Percentiles rank a stretch among this genome's conserved stretches.
These are phyloP conservation scores for Acanthamoeba healyi DNA, from an alignment of 208 protist species.

Conservation along the genomic window DNA sequence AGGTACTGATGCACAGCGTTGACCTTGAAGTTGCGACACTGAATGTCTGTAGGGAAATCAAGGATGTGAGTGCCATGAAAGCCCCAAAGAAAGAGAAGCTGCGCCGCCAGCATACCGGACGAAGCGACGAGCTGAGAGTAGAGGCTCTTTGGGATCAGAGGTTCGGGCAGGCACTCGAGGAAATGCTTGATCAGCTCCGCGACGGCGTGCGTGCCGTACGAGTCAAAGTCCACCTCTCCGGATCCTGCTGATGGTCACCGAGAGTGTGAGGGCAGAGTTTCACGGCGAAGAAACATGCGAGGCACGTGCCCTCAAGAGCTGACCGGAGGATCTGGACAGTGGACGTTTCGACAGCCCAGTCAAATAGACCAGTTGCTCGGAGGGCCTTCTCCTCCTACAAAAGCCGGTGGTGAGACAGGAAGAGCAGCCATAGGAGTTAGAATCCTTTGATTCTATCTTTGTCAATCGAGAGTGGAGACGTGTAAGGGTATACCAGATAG, in stretches of 20 bases:
- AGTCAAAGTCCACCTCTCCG: not conserved
- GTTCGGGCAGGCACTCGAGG: conserved; percentile 7
- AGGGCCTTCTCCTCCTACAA: conserved; percentile 41
- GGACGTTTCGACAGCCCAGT: not conserved
- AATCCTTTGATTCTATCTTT: not conserved
- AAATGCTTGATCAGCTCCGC: conserved; percentile 17
- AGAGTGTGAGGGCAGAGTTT: not conserved
- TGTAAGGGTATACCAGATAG: not conserved
- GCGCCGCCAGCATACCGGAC: not conserved
- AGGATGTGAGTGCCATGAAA: too few relatives aligned
- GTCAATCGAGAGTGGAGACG: not conserved
- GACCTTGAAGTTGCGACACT: not conserved
- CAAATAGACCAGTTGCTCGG: not conserved
- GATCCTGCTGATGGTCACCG: not conserved
- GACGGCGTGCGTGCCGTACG: conserved; percentile 5
- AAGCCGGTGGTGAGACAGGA: too few relatives aligned
- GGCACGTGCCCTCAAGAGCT: not conserved
- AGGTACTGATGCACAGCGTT: not conserved
- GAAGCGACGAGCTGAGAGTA: not conserved
- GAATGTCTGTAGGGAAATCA: not conserved
- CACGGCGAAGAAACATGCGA: not conserved
- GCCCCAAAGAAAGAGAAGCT: not conserved
- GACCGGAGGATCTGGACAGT: not conserved
- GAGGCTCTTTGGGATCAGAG: not conserved
- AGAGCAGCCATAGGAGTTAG: not conserved